These are phyloP conservation scores for Tetraselmis striata DNA, from an alignment of 139 green algal species.

Conservation along the genomic window DNA sequence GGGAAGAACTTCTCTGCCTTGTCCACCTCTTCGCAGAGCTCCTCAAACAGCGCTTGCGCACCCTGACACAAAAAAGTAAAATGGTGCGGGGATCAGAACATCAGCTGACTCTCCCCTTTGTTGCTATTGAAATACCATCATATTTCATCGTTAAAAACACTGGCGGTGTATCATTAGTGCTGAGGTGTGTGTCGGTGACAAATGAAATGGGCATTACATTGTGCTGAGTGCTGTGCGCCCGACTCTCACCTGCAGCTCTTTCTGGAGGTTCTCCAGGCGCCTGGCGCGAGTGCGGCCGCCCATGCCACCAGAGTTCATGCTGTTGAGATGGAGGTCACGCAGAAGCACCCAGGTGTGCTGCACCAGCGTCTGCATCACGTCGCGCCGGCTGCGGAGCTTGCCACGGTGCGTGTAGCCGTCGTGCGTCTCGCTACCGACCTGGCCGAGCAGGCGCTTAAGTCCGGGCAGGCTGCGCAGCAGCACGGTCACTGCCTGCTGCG, in stretches of 20 bases:
- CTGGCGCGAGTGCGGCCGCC: constrained; percentile 4
- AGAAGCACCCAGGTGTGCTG: constrained; percentile 16
- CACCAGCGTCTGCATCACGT: constrained; percentile 1
- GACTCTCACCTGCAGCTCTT: constrained; percentile 20
- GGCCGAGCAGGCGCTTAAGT: constrained; percentile 1
- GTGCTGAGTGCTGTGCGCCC: no score
- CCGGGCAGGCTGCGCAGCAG: neutral
- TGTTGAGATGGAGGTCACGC: constrained; percentile 16
- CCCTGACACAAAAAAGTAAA: no score
- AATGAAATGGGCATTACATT: no score
- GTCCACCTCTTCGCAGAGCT: constrained; percentile 18
- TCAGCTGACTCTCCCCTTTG: no score
- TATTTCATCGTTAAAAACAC: no score
- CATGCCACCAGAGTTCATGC: constrained; percentile 3
- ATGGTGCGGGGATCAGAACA: no score
- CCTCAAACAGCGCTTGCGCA: constrained; percentile 9
- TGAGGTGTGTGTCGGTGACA: no score
- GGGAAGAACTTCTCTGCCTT: constrained; percentile 27
- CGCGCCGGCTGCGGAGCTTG: constrained; percentile 9
- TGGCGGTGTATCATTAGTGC: no score
- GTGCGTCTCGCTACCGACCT: neutral
- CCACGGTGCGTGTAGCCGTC: constrained; percentile 8
- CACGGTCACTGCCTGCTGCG: neutral
- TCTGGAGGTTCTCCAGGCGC: constrained; percentile 3
- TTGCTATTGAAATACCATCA: no score